Conservation (phyloP, 176 grass and related monocot genomes). For the Carex pumila region DNA sequence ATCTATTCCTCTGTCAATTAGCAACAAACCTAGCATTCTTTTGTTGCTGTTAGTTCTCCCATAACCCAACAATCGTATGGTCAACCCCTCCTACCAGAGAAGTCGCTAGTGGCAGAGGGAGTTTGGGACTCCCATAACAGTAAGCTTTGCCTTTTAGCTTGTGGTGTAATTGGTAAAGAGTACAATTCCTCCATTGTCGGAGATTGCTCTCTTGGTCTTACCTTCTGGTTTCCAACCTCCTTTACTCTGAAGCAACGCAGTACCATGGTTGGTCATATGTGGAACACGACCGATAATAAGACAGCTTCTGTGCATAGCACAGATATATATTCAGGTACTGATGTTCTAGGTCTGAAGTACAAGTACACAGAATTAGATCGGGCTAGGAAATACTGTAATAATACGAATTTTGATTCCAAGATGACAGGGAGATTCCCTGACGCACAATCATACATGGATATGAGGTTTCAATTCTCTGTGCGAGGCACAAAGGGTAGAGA, state of each 20-base stretch:
- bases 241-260: constrained; percentile 53
- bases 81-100: constrained; percentile 33
- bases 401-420: constrained; percentile 25
- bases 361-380: constrained; percentile 61
- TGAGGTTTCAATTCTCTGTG: constrained; percentile 37
- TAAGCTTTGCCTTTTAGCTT: constrained; percentile 60
- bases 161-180: constrained; percentile 27
- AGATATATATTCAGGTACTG: neutral
- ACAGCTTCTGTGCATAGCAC: neutral
- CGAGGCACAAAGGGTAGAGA: constrained; percentile 1
- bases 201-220: constrained; percentile 57
- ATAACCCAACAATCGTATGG: too few species aligned
- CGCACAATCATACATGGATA: constrained; percentile 34
- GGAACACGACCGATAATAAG: constrained; percentile 24
- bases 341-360: constrained; percentile 45
- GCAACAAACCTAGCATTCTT: too few species aligned
- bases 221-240: constrained; percentile 59
- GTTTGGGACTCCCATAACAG: constrained; percentile 45
- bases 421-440: constrained; percentile 56
- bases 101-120: constrained; percentile 58
- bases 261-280: constrained; percentile 37
- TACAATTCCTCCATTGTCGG: constrained; percentile 21
- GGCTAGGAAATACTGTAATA: constrained; percentile 35
- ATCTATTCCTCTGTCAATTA: too few species aligned
- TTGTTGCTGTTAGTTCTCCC: too few species aligned